Base-by-base conservation (phyloP, 768 basidiomycete genomes). In the Termitomyces titanicus region DNA sequence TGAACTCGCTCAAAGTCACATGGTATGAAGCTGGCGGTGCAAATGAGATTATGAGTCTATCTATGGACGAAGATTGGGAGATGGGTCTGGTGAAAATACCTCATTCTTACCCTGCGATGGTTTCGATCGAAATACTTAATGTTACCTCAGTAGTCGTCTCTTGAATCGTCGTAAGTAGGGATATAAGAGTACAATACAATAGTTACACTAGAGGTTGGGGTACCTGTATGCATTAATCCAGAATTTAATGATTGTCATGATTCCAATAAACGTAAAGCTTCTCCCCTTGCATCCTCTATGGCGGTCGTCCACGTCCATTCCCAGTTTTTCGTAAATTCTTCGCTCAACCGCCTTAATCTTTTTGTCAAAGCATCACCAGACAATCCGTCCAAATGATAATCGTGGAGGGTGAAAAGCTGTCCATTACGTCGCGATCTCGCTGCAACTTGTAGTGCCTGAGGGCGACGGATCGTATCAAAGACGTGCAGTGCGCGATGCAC, bases 241-340 rank as follows among this genome's bases (percentile, higher is more conserved):
- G 2, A 10, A 34, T 20, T 20, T 47, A 12, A 29, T 27, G 8
- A 43, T 31, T 5, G 18, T 39, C 22, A 10, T 27, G 43, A 49
- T 52, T 65, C 71, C 56, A 73, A 50, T 60, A 70, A 55, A 11
- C 61, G 63, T 39, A 66, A 51, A 4, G 79, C 79, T 51, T 77
- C 71, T 53, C 73, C 64, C 25, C 76, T 62, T 7, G 75, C 69
- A 13, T 60, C 68, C 39, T 79, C 77, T 17, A 80, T 60, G 4
- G 76, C 78, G 22, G 80, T 76, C 9, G 70, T 70, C 83, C 83
- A 85, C 5, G 77, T 66, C 86, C 86, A 88, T 54, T 81, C 79
- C 83, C 83, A 85, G 46, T 76, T 79, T 62, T 72, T 72, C 17
- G 73, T 75, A 24, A 86, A 65, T 11, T 65, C 65, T 33, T 71